phyloP scores from a whole-genome alignment of 441 rosid species.

The Jatropha multifida region DNA sequence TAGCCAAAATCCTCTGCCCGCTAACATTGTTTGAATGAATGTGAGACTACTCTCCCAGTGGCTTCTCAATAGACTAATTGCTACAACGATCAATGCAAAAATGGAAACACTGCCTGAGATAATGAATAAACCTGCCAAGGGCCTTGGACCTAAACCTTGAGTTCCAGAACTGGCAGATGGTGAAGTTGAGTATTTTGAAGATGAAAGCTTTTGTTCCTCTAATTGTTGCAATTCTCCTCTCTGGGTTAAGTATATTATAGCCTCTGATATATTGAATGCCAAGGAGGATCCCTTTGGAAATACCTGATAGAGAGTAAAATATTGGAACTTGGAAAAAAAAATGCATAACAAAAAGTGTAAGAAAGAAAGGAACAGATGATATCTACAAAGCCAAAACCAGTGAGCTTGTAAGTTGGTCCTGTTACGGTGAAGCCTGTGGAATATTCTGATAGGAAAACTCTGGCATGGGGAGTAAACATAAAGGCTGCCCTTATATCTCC shows the following conservation, averaged over 20 bases:
- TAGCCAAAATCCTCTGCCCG: not conserved
- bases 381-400: slow-evolving; percentile 17
- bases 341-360: not conserved
- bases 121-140: slow-evolving; percentile 3
- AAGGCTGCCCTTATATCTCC: slow-evolving; percentile 7
- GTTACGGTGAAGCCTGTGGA: not conserved
- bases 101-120: not conserved
- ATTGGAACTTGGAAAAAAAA: not conserved
- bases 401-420: slow-evolving; percentile 15
- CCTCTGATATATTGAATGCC: slow-evolving; percentile 9
- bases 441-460: slow-evolving; percentile 1
- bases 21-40: not conserved
- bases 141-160: not conserved
- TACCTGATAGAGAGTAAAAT: not conserved
- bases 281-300: not conserved
- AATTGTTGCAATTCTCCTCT: slow-evolving; percentile 10
- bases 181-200: not conserved
- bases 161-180: not conserved
- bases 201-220: not conserved
- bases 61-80: not conserved
- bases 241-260: slow-evolving; percentile 2
- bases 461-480: slow-evolving; percentile 12
- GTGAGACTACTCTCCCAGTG: not conserved
- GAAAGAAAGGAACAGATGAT: not conserved
- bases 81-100: not conserved